Evolutionary conservation across 2,329 filamentous ascomycete species (phyloP).

Genomic region (Chaetomiaceae sp.): DNA sequence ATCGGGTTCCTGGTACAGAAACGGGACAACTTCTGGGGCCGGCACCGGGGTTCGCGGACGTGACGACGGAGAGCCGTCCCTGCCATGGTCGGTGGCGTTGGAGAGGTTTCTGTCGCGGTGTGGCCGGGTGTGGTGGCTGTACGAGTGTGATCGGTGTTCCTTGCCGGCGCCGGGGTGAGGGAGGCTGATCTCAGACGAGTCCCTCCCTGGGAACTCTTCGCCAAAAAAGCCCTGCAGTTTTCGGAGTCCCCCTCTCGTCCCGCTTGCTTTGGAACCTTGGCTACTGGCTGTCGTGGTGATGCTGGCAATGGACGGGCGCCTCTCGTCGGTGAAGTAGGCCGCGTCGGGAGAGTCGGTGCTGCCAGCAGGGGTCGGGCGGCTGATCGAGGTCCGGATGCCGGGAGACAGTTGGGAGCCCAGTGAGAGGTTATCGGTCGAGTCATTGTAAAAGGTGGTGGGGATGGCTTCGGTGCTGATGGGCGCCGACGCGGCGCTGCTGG

Average conservation of each 20-base stretch:
- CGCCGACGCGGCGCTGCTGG: slow-evolving; percentile 31
- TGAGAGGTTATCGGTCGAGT: slow-evolving; percentile 65
- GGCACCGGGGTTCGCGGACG: slow-evolving; percentile 79
- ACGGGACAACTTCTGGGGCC: slow-evolving; percentile 93
- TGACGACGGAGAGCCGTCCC: slow-evolving; percentile 69
- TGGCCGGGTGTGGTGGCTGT: slow-evolving; percentile 52
- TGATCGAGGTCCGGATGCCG: slow-evolving; percentile 51
- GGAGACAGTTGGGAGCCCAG: slow-evolving; percentile 62
- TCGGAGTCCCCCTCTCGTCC: slow-evolving; percentile 65
- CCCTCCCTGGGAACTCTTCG: slow-evolving; percentile 71
- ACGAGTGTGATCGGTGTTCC: slow-evolving; percentile 58
- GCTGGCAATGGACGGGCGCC: slow-evolving; percentile 83
- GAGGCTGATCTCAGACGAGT: slow-evolving; percentile 68
- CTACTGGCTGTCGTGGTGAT: slow-evolving; percentile 77
- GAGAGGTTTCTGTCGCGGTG: slow-evolving; percentile 78
- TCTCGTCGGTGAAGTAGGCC: slow-evolving; percentile 60
- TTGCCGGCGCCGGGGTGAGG: slow-evolving; percentile 45
- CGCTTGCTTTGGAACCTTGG: slow-evolving; percentile 69
- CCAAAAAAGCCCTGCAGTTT: slow-evolving; percentile 90
- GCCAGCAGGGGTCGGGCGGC: slow-evolving; percentile 34
- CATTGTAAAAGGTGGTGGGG: slow-evolving; percentile 62
- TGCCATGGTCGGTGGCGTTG: slow-evolving; percentile 63
- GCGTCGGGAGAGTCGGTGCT: slow-evolving; percentile 56
- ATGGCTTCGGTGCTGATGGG: slow-evolving; percentile 31
- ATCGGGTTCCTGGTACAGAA: slow-evolving; percentile 83